A percentile compares a stretch with the other conserved stretches of the same genome.
Evolutionary conservation across 345 rosid species (phyloP).

Genomic region (Hibiscus tridactylites): DNA sequence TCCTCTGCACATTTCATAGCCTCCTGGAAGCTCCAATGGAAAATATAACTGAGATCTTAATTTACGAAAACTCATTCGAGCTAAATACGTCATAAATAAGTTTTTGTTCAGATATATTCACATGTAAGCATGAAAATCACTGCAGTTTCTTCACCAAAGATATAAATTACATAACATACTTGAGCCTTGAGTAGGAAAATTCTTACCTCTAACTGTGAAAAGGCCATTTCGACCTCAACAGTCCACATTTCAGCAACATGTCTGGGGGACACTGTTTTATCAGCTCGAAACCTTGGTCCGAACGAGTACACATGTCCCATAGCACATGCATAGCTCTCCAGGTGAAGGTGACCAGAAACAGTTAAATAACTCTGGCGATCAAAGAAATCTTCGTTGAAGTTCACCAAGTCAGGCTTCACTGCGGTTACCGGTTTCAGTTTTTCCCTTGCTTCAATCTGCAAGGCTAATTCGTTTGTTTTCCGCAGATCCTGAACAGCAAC

Average conservation of each 20-base stretch:
- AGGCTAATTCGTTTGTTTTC: constrained; percentile 59
- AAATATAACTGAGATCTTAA: background rate
- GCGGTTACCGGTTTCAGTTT: constrained; percentile 27
- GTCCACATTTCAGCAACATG: constrained; percentile 73
- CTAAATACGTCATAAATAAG: background rate
- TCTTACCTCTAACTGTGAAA: constrained; percentile 66
- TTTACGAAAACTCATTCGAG: background rate
- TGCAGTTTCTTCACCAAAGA: background rate
- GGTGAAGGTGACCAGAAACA: constrained; percentile 67
- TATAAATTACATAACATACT: background rate
- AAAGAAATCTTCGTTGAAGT: constrained; percentile 47
- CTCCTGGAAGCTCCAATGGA: constrained; percentile 39
- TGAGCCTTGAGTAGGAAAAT: background rate
- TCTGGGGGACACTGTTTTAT: constrained; percentile 37
- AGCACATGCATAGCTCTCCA: constrained; percentile 84
- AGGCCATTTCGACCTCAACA: constrained; percentile 77
- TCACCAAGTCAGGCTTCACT: constrained; percentile 26
- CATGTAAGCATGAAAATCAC: background rate
- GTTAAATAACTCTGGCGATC: constrained; percentile 44
- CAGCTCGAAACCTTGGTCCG: constrained; percentile 75
- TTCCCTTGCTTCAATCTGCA: constrained; percentile 52
- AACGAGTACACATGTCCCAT: constrained; percentile 86
- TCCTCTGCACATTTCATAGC: constrained; percentile 75
- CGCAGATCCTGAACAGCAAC: constrained; percentile 63
- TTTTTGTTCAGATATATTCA: background rate